These are phyloP conservation scores for Suhomyces prunicola DNA, from an alignment of 805 yeast species.

Conservation along the genomic window DNA sequence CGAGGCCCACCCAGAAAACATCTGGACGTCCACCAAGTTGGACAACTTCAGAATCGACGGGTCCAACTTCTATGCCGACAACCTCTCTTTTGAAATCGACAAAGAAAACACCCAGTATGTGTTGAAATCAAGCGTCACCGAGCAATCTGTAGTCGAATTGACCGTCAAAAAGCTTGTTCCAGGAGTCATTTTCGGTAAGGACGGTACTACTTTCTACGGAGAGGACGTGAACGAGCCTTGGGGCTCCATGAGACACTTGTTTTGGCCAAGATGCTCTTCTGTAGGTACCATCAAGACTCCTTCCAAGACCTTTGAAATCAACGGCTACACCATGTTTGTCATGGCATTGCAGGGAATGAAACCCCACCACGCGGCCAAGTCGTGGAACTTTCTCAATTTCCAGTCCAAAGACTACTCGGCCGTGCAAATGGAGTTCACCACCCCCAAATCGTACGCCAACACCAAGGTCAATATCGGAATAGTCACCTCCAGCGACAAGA, in stretches of 20 bases:
- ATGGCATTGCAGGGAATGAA: constrained; percentile 99
- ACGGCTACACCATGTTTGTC: constrained; percentile 73
- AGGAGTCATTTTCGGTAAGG: constrained; percentile 86
- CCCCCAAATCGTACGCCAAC: constrained; percentile 85
- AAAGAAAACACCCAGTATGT: constrained; percentile 47
- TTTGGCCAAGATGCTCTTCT: constrained; percentile 89
- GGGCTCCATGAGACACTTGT: constrained; percentile 95
- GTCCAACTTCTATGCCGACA: constrained; percentile 74
- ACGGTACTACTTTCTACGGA: constrained; percentile 86
- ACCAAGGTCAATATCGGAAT: constrained; percentile 81
- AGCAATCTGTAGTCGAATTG: constrained; percentile 69
- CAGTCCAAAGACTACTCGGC: constrained; percentile 74
- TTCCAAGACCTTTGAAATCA: constrained; percentile 31
- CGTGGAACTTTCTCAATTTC: constrained; percentile 93
- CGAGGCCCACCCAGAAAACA: constrained; percentile 37
- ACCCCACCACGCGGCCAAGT: constrained; percentile 97
- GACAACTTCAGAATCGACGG: constrained; percentile 75
- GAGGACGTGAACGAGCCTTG: constrained; percentile 81
- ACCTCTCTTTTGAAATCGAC: constrained; percentile 60
- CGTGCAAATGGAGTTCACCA: constrained; percentile 90
- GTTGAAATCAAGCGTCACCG: constrained; percentile 63
- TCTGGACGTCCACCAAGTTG: constrained; percentile 92
- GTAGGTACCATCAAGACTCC: constrained; percentile 55
- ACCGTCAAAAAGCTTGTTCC: constrained; percentile 58
- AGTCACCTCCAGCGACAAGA: constrained; percentile 59